Evolutionary conservation across 192 early-diverging fungal genomes (phyloP).

Genomic region (Backusella psychrophila): DNA sequence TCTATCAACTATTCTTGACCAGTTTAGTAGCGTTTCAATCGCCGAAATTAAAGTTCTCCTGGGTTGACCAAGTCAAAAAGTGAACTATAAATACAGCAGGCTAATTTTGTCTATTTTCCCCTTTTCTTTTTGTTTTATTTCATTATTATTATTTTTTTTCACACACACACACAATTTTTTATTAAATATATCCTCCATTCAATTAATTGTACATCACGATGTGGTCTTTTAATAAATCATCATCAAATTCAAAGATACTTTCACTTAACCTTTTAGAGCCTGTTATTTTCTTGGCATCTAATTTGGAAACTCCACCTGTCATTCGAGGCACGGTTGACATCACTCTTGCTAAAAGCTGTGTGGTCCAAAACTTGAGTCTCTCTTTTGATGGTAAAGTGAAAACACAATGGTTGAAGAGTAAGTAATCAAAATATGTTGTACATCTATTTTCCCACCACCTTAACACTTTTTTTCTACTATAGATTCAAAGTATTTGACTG

Average conservation of each 20-base stretch:
- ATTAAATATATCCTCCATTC: neutral
- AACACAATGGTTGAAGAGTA: slow-evolving; percentile 3
- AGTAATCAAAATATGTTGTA: neutral
- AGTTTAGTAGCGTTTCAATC: neutral
- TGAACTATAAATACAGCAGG: neutral
- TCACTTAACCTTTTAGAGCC: slow-evolving; percentile 10
- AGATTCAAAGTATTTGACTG: slow-evolving; percentile 10
- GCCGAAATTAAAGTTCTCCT: neutral
- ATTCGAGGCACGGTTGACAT: slow-evolving; percentile 6
- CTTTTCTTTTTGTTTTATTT: neutral
- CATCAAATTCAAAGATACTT: neutral
- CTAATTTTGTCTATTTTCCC: neutral
- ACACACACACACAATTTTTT: neutral
- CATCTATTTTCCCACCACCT: neutral
- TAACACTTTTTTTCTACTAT: neutral
- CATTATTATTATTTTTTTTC: neutral
- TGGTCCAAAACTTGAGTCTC: neutral
- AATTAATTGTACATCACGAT: neutral
- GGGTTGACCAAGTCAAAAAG: neutral
- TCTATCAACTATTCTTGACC: neutral
- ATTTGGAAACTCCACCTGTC: slow-evolving; percentile 8
- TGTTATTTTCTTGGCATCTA: neutral
- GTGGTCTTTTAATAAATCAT: neutral
- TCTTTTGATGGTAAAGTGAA: neutral
- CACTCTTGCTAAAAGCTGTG: neutral